Evolutionary conservation across 164 flowering plant species (phyloP).

Genomic region (Tetracentron sinense): DNA sequence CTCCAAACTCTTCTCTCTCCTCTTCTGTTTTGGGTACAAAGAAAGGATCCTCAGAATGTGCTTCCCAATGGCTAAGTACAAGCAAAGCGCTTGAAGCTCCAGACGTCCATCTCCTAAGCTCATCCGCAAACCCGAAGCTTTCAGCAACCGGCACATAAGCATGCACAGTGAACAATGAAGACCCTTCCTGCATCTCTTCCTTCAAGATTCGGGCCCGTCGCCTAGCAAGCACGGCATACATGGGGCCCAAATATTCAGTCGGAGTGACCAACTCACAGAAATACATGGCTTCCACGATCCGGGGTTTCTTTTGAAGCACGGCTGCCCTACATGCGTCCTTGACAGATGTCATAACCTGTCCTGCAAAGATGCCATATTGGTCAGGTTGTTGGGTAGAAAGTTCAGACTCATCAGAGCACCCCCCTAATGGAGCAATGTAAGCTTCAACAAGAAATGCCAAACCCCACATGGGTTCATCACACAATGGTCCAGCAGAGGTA

Average conservation of each 20-base stretch:
- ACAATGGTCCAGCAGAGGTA: constrained; percentile 78
- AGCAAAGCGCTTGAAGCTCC: constrained; percentile 53
- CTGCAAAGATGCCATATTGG: too few relatives aligned
- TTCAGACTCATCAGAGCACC: constrained; percentile 35
- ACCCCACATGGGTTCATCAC: constrained; percentile 98
- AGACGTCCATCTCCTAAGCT: constrained; percentile 53
- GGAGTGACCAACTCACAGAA: constrained; percentile 86
- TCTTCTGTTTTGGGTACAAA: too few relatives aligned
- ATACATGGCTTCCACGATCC: constrained; percentile 84
- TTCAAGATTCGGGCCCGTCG: constrained; percentile 75
- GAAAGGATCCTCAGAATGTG: too few relatives aligned
- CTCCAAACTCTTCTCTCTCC: too few relatives aligned
- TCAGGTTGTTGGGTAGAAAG: constrained; percentile 20
- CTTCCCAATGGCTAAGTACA: too few relatives aligned
- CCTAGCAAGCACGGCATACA: constrained; percentile 77
- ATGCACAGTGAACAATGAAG: constrained; percentile 83
- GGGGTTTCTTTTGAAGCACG: constrained; percentile 70
- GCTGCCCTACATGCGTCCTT: constrained; percentile 85
- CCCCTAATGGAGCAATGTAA: constrained; percentile 33
- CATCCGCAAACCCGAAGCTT: constrained; percentile 90
- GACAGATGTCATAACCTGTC: constrained; percentile 83
- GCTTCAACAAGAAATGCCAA: constrained; percentile 74
- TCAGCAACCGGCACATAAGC: constrained; percentile 89
- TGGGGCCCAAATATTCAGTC: constrained; percentile 65
- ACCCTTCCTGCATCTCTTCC: constrained; percentile 96